Evolutionary conservation across 768 basidiomycete species (phyloP), one percentile per base, ranked within the genome.

Genomic region (Dacryopinax spathularia): DNA sequence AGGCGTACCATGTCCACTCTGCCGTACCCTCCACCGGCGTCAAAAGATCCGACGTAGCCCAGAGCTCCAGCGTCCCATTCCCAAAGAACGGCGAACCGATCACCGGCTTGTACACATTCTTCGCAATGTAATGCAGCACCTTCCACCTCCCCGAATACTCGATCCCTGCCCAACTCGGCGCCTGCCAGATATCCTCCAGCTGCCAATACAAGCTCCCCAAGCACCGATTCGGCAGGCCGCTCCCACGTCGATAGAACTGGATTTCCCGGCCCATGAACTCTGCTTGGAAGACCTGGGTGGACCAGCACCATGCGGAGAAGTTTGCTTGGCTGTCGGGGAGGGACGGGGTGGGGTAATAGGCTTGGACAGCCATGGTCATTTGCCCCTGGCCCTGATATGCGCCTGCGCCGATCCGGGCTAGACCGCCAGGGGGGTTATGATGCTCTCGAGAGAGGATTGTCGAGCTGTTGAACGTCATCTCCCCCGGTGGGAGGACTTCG

Each of bases 291-390:
- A 83, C 66, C 66, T 84, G 83, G 2, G 82, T 83, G 70, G 80
- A 82, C 75, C 77, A 84, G 71, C 81, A 83, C 82, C 82, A 83
- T 68, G 83, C 81, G 0, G 82, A 80, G 69, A 84, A 84, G 0
- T 82, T 84, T 67, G 81, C 78, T 64, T 84, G 82, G 20, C 77
- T 63, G 67, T 81, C 75, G 18, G 76, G 65, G 1, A 79, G 81
- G 15, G 70, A 71, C 1, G 82, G 82, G 0, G 77, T 79, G 1
- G 82, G 82, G 15, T 83, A 77, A 81, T 82, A 84, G n/a, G 75
- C 66, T 64, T 81, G 75, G 37, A 82, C 82, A 1, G 77, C 81
- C 18, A 68, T 65, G 0, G 78, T 75, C 81, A 84, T 80, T 66
- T 84, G 77, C 7, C 69, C 73, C 70, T 83, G 82, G 13, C 82